Conservation (phyloP, 1,139 yeast genomes). For the Taphrina sp. region DNA sequence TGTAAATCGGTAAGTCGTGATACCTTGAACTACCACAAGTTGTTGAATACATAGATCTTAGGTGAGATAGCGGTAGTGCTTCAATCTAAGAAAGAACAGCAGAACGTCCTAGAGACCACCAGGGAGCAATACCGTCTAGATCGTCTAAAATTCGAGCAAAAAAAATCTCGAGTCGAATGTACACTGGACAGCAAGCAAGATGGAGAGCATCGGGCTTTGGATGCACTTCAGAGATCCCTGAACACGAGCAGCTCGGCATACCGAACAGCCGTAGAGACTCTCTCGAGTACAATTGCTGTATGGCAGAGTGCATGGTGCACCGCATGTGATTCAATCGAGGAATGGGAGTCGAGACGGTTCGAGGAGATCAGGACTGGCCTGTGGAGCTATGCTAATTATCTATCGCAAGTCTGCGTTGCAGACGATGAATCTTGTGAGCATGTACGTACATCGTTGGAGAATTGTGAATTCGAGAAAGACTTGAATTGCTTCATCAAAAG, state of each 20-base stretch:
- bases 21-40: neutral
- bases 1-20: slow-evolving; percentile 46
- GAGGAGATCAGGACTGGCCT: slow-evolving; percentile 71
- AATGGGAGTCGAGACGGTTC: slow-evolving; percentile 73
- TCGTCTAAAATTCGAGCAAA: slow-evolving; percentile 61
- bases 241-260: slow-evolving; percentile 53
- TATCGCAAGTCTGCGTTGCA: slow-evolving; percentile 73
- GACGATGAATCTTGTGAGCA: slow-evolving; percentile 74
- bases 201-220: too few relatives aligned
- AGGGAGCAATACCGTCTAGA: slow-evolving; percentile 59
- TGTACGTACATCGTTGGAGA: slow-evolving; percentile 66
- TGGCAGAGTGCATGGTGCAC: slow-evolving; percentile 81
- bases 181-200: slow-evolving; percentile 72
- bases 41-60: neutral
- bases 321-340: slow-evolving; percentile 65
- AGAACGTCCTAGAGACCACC: slow-evolving; percentile 42
- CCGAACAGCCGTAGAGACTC: slow-evolving; percentile 57
- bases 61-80: slow-evolving; percentile 47
- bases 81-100: slow-evolving; percentile 47
- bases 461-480: slow-evolving; percentile 63
- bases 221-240: slow-evolving; percentile 55
- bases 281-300: slow-evolving; percentile 64
- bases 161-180: slow-evolving; percentile 72
- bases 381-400: slow-evolving; percentile 77
- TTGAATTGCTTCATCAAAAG: slow-evolving; percentile 55